Percentiles rank a stretch among this genome's conserved stretches.
Conservation (phyloP, 2,329 filamentous ascomycete genomes). For the Pezicula rhizophila region DNA sequence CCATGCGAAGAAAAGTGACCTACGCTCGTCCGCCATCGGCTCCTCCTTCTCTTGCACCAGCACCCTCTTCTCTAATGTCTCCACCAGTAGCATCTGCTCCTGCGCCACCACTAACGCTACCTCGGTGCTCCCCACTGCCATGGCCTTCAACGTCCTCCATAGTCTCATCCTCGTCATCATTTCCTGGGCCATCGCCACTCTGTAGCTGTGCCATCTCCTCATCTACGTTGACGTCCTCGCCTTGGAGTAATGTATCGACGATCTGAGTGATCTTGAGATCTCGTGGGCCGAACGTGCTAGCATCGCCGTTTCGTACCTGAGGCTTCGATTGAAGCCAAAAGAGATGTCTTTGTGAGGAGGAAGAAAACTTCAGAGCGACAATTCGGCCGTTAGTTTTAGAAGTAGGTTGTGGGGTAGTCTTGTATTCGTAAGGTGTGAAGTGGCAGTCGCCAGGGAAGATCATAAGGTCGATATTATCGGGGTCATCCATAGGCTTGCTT, state of each 20-base stretch:
- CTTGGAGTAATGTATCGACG: constrained; percentile 77
- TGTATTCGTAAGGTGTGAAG: constrained; percentile 81
- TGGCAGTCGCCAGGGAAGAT: constrained; percentile 88
- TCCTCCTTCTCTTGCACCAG: constrained; percentile 82
- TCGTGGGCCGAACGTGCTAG: constrained; percentile 74
- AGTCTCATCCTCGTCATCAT: constrained; percentile 66
- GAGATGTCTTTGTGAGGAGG: constrained; percentile 82
- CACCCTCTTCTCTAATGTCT: constrained; percentile 85
- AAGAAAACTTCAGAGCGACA: constrained; percentile 88
- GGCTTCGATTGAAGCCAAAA: constrained; percentile 96
- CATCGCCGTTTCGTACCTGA: constrained; percentile 62
- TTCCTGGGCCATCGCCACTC: constrained; percentile 43
- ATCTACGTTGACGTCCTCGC: constrained; percentile 78
- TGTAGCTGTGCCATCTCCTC: constrained; percentile 63
- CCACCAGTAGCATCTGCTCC: constrained; percentile 84
- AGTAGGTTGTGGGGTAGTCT: constrained; percentile 47
- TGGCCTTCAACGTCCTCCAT: constrained; percentile 73
- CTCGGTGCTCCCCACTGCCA: constrained; percentile 52
- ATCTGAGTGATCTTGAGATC: constrained; percentile 85
- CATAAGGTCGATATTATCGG: constrained; percentile 75
- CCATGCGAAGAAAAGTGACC: constrained; percentile 48
- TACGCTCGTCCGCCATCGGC: constrained; percentile 99
- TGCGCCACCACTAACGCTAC: constrained; percentile 69
- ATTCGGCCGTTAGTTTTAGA: constrained; percentile 79
- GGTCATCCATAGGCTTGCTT: constrained; percentile 59